Evolutionary conservation across 805 yeast species (phyloP).

Genomic region (Wickerhamiella azymoides): DNA sequence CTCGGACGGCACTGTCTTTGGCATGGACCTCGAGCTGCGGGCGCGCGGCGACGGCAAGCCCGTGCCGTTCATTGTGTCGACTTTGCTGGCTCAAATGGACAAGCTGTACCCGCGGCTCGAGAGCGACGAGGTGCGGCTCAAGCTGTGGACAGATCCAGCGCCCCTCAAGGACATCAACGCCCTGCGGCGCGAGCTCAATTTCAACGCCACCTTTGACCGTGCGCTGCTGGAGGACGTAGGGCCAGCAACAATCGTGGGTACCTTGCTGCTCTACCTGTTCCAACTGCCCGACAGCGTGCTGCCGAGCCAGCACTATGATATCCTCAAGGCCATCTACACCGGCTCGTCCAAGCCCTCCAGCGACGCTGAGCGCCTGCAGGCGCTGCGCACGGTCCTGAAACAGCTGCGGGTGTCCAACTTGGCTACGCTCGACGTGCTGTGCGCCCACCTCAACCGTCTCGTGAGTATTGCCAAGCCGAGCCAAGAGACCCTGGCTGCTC

Average conservation of each 20-base stretch:
- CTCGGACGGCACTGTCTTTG: constrained; percentile 57
- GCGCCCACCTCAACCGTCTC: constrained; percentile 58
- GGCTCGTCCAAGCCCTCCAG: constrained; percentile 28
- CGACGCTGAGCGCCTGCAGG: constrained; percentile 35
- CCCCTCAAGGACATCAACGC: constrained; percentile 47
- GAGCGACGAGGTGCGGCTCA: constrained; percentile 53
- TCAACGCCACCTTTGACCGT: constrained; percentile 15
- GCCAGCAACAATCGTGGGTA: constrained; percentile 52
- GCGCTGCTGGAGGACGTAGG: constrained; percentile 26
- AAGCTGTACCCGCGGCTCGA: constrained; percentile 47
- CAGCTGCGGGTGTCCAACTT: constrained; percentile 58
- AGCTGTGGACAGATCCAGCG: constrained; percentile 56
- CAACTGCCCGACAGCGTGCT: constrained; percentile 71
- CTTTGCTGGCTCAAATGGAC: constrained; percentile 55
- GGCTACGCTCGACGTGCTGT: constrained; percentile 69
- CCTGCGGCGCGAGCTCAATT: constrained; percentile 41
- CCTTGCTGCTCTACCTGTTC: constrained; percentile 55
- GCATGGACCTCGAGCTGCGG: constrained; percentile 59
- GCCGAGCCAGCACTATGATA: constrained; percentile 49
- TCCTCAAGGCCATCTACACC: constrained; percentile 53
- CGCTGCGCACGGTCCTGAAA: constrained; percentile 49
- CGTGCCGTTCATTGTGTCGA: constrained; percentile 55
- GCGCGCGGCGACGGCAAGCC: constrained; percentile 57
- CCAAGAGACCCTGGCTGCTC: constrained; percentile 23
- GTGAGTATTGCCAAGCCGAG: constrained; percentile 34